A percentile compares a stretch with the other conserved stretches of the same genome.
phyloP scores from a whole-genome alignment of 2,329 filamentous ascomycete species.

The Trichoderma cornu-damae region DNA sequence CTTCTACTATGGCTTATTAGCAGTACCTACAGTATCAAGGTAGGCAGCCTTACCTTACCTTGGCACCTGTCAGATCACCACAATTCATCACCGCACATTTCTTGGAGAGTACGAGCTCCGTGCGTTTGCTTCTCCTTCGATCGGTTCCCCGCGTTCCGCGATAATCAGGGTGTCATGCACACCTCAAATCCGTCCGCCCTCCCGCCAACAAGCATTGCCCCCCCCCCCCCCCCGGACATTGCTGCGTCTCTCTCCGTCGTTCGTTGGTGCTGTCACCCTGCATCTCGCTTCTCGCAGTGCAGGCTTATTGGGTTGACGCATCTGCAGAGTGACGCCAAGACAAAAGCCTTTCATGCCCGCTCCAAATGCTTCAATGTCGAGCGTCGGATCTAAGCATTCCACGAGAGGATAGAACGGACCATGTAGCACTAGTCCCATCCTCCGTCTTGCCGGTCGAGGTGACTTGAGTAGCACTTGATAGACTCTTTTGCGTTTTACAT shows the following conservation, averaged over 20 bases:
- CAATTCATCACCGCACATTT: no score
- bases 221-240: no score
- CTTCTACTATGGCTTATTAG: no score
- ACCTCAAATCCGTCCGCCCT: background rate
- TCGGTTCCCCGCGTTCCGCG: no score
- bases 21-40: no score
- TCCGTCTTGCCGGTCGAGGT: background rate
- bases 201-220: background rate
- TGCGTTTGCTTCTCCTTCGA: no score
- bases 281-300: background rate
- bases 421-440: no score
- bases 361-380: conserved; percentile 4
- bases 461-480: background rate
- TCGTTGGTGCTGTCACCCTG: background rate
- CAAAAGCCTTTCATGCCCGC: background rate
- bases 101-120: no score
- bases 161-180: background rate
- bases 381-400: background rate
- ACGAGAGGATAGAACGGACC: background rate
- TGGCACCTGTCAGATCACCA: no score
- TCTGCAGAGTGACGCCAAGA: background rate
- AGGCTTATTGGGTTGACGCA: no score
- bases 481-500: no score
- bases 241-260: background rate
- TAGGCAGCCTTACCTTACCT: no score